A percentile compares a stretch with the other conserved stretches of the same genome.
Evolutionary conservation across 2,329 filamentous ascomycete genomes (phyloP).

Genomic region (Penicillium sp.): DNA sequence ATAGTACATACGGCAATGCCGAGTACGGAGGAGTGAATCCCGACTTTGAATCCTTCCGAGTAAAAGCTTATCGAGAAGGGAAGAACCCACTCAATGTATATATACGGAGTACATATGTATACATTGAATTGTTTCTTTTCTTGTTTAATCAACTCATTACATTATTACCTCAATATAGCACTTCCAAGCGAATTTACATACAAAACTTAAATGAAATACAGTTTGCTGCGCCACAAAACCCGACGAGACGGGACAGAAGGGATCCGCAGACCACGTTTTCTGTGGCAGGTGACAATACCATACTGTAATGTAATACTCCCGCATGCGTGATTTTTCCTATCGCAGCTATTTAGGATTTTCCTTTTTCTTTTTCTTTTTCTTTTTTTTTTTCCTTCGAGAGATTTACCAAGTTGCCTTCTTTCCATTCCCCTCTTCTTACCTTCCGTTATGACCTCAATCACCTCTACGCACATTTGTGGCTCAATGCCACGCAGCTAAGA

Average conservation of each 20-base stretch:
- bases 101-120: no score
- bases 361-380: background rate
- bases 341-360: background rate
- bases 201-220: background rate
- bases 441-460: slow-evolving; percentile 4
- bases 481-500: slow-evolving; percentile 22
- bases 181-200: background rate
- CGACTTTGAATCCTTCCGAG: background rate
- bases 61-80: background rate
- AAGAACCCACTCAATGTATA: background rate
- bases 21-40: background rate
- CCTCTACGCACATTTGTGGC: slow-evolving; percentile 2
- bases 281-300: slow-evolving; percentile 16
- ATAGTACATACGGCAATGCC: background rate
- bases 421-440: background rate
- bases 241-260: background rate
- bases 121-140: background rate
- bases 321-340: slow-evolving; percentile 12
- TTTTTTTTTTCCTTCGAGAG: background rate
- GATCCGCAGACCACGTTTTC: slow-evolving; percentile 15
- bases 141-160: background rate
- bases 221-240: slow-evolving; percentile 3
- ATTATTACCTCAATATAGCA: background rate
- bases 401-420: background rate
- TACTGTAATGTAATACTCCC: slow-evolving; percentile 11